These are phyloP conservation scores for Fulvia fulva DNA, from an alignment of 2,329 filamentous ascomycete species.

Conservation along the genomic window DNA sequence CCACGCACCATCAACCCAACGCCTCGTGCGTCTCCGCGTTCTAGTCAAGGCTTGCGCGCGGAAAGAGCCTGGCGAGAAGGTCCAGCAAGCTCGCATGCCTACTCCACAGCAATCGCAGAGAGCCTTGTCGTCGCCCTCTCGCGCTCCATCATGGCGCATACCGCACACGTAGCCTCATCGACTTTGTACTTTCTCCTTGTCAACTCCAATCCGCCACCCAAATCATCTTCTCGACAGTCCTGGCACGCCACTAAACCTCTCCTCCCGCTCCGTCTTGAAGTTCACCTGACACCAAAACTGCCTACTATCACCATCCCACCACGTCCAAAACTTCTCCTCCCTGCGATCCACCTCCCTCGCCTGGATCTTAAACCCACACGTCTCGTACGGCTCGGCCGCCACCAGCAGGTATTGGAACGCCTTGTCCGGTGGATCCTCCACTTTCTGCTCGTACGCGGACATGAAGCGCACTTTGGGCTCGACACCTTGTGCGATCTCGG, in stretches of 20 bases:
- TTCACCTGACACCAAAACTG: conserved; percentile 98
- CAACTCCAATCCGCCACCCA: too few relatives aligned
- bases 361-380: conserved; percentile 92
- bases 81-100: too few relatives aligned
- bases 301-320: conserved; percentile 92
- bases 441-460: conserved; percentile 93
- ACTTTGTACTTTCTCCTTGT: too few relatives aligned
- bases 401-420: conserved; percentile 92
- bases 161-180: too few relatives aligned
- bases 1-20: too few relatives aligned
- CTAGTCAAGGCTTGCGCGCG: too few relatives aligned
- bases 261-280: conserved; percentile 97
- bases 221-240: conserved; percentile 51
- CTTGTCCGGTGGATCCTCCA: conserved; percentile 88
- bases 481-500: conserved; percentile 74
- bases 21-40: too few relatives aligned
- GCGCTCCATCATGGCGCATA: too few relatives aligned
- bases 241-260: conserved; percentile 70
- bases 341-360: conserved; percentile 86
- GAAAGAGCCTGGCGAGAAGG: too few relatives aligned
- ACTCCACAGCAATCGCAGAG: too few relatives aligned
- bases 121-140: too few relatives aligned
- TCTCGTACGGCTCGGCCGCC: conserved; percentile 96
- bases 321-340: conserved; percentile 84
- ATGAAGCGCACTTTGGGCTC: conserved; percentile 88